Percentiles rank a stretch among this genome's conserved stretches.
These are phyloP conservation scores for Elongisporangium anandrum DNA, from an alignment of 352 stramenopile species.

Conservation along the genomic window DNA sequence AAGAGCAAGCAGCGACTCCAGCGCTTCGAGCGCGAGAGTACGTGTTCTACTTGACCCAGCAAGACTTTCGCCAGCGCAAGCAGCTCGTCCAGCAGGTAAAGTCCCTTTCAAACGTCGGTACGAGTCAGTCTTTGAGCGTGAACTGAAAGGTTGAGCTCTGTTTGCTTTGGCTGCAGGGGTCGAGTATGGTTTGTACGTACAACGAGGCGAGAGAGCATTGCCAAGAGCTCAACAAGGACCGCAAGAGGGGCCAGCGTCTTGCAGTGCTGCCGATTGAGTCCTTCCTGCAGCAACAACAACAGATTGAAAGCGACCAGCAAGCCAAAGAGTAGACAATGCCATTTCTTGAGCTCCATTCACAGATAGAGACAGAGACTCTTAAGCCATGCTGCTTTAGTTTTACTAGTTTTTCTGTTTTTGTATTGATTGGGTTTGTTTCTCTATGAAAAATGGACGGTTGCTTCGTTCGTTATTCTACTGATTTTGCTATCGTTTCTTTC, in stretches of 20 bases:
- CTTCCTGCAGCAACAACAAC: conserved; percentile 31
- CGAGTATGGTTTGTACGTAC: conserved; percentile 37
- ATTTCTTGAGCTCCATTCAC: too few species aligned
- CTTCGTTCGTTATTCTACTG: not conserved
- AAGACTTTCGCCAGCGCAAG: conserved; percentile 54
- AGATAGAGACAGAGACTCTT: too few species aligned
- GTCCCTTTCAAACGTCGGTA: not conserved
- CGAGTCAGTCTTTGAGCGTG: too few species aligned
- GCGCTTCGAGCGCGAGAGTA: conserved; percentile 26
- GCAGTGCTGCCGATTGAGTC: conserved; percentile 35
- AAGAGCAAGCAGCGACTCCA: not conserved
- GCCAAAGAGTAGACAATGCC: too few species aligned
- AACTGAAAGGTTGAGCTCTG: too few species aligned
- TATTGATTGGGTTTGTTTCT: not conserved
- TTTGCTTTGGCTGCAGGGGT: too few species aligned
- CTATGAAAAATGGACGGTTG: not conserved
- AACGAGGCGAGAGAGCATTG: conserved; percentile 47
- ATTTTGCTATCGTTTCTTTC: not conserved
- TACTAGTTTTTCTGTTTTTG: not conserved
- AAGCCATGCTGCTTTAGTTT: too few species aligned
- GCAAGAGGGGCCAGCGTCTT: conserved; percentile 45
- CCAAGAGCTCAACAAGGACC: conserved; percentile 32
- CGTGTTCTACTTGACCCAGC: conserved; percentile 52
- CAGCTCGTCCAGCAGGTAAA: conserved; percentile 47
- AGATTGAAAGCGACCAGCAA: not conserved